phyloP scores from a whole-genome alignment of 2,329 filamentous ascomycete genomes.

The Aspergillus sp. region DNA sequence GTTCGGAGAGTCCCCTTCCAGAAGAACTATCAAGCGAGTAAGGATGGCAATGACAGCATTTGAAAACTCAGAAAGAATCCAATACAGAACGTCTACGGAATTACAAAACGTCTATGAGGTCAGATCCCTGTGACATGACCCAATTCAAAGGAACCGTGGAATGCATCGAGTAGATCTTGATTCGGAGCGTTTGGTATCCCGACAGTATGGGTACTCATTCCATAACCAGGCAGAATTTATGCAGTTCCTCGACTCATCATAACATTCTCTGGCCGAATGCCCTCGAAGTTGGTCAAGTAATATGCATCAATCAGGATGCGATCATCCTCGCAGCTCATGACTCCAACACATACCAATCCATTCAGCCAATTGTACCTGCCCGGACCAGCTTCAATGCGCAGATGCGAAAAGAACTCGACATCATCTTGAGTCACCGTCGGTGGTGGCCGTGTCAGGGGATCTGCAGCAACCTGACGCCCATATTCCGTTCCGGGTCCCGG shows the following conservation, averaged over 20 bases:
- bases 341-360: slow-evolving; percentile 23
- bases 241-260: slow-evolving; percentile 8
- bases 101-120: too few relatives aligned
- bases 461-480: slow-evolving; percentile 18
- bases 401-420: slow-evolving; percentile 26
- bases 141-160: too few relatives aligned
- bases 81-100: too few relatives aligned
- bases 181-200: too few relatives aligned
- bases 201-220: too few relatives aligned
- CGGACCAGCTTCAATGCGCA: slow-evolving; percentile 20
- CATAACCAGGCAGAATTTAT: too few relatives aligned
- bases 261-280: slow-evolving; percentile 19
- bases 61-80: too few relatives aligned
- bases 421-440: slow-evolving; percentile 20
- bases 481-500: slow-evolving; percentile 23
- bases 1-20: too few relatives aligned
- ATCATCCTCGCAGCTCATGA: slow-evolving; percentile 22
- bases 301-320: slow-evolving; percentile 26
- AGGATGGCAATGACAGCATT: too few relatives aligned
- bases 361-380: slow-evolving; percentile 26
- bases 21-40: too few relatives aligned
- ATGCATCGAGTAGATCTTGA: too few relatives aligned
- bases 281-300: slow-evolving; percentile 23
- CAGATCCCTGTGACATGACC: too few relatives aligned
- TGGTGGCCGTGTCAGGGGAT: slow-evolving; percentile 13